phyloP scores from a whole-genome alignment of 805 yeast species.

The Komagataella pastoris region DNA sequence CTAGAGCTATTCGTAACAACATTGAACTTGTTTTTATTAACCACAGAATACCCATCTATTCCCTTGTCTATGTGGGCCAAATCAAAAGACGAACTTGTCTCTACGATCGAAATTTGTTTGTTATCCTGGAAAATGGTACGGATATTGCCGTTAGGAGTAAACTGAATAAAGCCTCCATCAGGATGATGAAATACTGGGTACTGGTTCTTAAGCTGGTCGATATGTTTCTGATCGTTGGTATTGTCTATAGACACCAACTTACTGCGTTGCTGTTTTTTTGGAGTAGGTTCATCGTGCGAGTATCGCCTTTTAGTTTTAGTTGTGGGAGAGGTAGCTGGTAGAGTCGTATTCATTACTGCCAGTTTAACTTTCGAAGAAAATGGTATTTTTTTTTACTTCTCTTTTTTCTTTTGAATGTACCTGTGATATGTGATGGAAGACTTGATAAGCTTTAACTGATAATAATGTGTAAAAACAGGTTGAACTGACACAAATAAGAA shows the following conservation, averaged over 20 bases:
- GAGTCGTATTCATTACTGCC: not conserved
- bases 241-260: not conserved
- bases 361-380: not conserved
- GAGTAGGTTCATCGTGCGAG: conserved; percentile 17
- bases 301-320: conserved; percentile 20
- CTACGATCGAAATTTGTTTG: conserved; percentile 31
- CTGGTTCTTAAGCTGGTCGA: conserved; percentile 22
- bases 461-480: not conserved
- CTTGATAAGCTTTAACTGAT: not conserved
- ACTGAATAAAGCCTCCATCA: conserved; percentile 46
- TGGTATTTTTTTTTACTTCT: not conserved
- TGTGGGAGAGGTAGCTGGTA: conserved; percentile 4
- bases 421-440: not conserved
- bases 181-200: conserved; percentile 49
- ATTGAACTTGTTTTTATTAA: not conserved
- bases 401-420: not conserved
- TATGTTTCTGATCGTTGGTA: conserved; percentile 3
- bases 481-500: not conserved
- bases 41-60: conserved; percentile 20
- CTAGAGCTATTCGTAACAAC: not conserved
- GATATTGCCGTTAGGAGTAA: conserved; percentile 52
- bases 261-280: conserved; percentile 17
- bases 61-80: conserved; percentile 16
- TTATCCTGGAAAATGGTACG: conserved; percentile 29
- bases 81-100: conserved; percentile 25